phyloP scores from a whole-genome alignment of 805 yeast genomes.

The Saccharomycopsis sp. region DNA sequence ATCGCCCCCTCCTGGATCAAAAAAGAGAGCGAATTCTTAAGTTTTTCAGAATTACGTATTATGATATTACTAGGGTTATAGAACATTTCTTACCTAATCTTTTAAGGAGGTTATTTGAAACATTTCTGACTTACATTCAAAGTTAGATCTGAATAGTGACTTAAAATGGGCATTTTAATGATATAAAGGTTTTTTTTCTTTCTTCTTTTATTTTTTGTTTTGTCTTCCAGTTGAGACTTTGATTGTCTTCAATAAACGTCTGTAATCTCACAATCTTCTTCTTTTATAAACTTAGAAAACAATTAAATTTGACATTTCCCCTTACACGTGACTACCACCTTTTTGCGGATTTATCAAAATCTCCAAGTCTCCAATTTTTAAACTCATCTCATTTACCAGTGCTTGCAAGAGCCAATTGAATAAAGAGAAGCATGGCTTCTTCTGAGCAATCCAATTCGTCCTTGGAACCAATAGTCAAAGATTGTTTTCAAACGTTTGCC shows the following conservation, averaged over 20 bases:
- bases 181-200: neutral
- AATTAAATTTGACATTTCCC: neutral
- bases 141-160: neutral
- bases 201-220: neutral
- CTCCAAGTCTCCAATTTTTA: neutral
- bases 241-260: no score
- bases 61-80: no score
- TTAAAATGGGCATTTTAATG: neutral
- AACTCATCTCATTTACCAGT: neutral
- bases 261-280: no score
- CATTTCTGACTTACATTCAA: neutral
- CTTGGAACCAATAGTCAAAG: neutral
- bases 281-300: no score
- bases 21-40: neutral
- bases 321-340: neutral
- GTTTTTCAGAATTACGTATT: no score
- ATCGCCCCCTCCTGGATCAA: conserved; percentile 29
- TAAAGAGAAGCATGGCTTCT: no score
- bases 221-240: neutral
- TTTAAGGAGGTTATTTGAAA: neutral
- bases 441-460: neutral
- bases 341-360: neutral
- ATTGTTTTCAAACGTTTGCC: conserved; percentile 1
- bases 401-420: no score
- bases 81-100: neutral